These are phyloP conservation scores for Stenogyne calaminthoides DNA, from an alignment of 305 asterid species.

Conservation along the genomic window DNA sequence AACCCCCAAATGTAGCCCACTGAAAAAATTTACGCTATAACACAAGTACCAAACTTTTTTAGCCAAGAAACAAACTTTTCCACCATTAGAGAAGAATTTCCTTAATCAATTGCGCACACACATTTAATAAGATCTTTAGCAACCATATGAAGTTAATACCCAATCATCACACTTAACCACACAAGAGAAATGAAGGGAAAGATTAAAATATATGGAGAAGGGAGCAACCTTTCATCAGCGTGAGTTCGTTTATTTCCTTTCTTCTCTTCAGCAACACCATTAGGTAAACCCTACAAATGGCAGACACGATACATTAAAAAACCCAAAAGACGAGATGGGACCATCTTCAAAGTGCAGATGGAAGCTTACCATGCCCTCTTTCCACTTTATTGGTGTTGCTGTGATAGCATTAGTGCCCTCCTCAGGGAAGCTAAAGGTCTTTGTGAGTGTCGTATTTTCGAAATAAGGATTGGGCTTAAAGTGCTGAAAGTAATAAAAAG, in stretches of 20 bases:
- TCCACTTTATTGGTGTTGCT: conserved; percentile 88
- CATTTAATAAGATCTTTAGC: not conserved
- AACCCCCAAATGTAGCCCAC: no score
- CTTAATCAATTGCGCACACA: not conserved
- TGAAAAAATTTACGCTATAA: no score
- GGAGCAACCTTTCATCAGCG: conserved; percentile 77
- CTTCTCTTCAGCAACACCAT: conserved; percentile 74
- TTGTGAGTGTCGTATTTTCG: conserved; percentile 76
- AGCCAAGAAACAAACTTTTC: no score
- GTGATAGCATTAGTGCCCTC: conserved; percentile 80
- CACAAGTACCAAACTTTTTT: no score
- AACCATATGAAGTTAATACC: conserved; percentile 6
- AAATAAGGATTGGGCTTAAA: conserved; percentile 82
- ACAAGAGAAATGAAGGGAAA: not conserved
- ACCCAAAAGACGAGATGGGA: conserved; percentile 6
- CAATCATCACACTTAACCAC: not conserved
- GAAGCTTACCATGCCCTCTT: conserved; percentile 80
- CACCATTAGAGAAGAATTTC: not conserved
- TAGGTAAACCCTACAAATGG: conserved; percentile 67
- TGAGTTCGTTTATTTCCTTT: conserved; percentile 81
- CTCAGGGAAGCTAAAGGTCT: conserved; percentile 80
- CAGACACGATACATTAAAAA: conserved; percentile 26
- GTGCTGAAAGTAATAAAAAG: conserved; percentile 46
- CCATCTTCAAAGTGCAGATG: not conserved
- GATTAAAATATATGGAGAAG: not conserved